A percentile compares a stretch with the other conserved stretches of the same genome.
phyloP scores from a whole-genome alignment of 805 yeast species.

The Pichia cephalocereana region DNA sequence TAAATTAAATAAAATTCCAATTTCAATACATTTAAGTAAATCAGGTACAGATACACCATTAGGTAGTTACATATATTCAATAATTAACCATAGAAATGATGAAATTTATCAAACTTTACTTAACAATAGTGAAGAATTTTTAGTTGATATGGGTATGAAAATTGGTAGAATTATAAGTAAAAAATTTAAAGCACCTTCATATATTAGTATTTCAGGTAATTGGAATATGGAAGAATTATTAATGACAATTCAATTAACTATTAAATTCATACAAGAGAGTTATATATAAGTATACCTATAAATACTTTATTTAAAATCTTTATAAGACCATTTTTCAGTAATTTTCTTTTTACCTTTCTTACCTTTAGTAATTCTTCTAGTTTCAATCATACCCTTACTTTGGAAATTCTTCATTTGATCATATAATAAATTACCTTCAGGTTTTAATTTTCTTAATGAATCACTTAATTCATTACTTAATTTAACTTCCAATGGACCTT shows the following conservation, averaged over 20 bases:
- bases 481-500: constrained; percentile 59
- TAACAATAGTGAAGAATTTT: constrained; percentile 31
- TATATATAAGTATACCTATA: constrained; percentile 4
- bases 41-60: constrained; percentile 23
- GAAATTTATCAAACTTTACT: constrained; percentile 32
- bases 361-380: constrained; percentile 59
- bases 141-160: constrained; percentile 35
- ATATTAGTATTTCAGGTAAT: constrained; percentile 36
- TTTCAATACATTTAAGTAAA: constrained; percentile 28
- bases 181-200: constrained; percentile 34
- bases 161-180: constrained; percentile 33
- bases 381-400: constrained; percentile 77
- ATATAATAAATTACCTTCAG: constrained; percentile 81
- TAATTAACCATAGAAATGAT: constrained; percentile 24
- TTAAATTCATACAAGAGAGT: constrained; percentile 23
- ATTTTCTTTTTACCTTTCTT: constrained; percentile 64
- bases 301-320: constrained; percentile 58
- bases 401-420: constrained; percentile 80
- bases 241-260: constrained; percentile 18
- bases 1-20: constrained; percentile 22
- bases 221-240: constrained; percentile 27
- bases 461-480: constrained; percentile 82
- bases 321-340: constrained; percentile 90
- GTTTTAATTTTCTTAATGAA: constrained; percentile 72
- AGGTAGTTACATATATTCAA: constrained; percentile 38